Evolutionary conservation across 148 eudicot species (phyloP), one percentile per base, ranked within the genome.

Genomic region (Pharnaceum exiguum): DNA sequence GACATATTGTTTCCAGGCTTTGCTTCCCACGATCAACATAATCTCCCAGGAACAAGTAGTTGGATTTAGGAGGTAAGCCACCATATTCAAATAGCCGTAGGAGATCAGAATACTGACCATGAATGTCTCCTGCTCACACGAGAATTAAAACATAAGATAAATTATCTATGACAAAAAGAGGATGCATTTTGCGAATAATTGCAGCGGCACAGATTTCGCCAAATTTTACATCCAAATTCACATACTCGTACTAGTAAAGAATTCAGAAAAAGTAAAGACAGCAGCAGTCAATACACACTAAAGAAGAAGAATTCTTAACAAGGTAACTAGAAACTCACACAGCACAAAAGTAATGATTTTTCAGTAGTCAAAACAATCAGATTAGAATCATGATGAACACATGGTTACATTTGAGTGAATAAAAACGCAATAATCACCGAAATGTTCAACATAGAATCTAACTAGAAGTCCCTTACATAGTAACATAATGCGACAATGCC

Each of bases 11-110:
- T 70, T 70, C 74, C 21, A 70, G 48, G 51, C 74, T 70, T 54
- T 70, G 74, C 59, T 70, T 70, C 27, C 74, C 74, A 9, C 74
- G 74, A 51, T 70, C 74, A 27, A 70, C 74, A 3, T 70, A 70
- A 45, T 70, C 74, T 0, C 74, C 74, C 21, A 70, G 60, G 64
- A 70, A 70, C 26, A 70, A 31, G 60, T 70, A 70, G 17, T 63
- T 70, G 19, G 74, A 70, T 28, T 70, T 63, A 9, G 74, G 74
- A 7, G 74, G 74, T 25, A 70, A 36, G 36, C 74, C 74, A 24
- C 74, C 74, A 18, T 57, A 57, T 35, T 70, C 65, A 36, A 70
- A 70, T 5, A 70, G 65, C 59, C 69, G 50, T 18, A 70, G 33
- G 46, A 70, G 74, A 51, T 70, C 74, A 42, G 69, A 51, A 36